Evolutionary conservation across 2,329 filamentous ascomycete genomes (phyloP).

Genomic region (Cadophora sp.): DNA sequence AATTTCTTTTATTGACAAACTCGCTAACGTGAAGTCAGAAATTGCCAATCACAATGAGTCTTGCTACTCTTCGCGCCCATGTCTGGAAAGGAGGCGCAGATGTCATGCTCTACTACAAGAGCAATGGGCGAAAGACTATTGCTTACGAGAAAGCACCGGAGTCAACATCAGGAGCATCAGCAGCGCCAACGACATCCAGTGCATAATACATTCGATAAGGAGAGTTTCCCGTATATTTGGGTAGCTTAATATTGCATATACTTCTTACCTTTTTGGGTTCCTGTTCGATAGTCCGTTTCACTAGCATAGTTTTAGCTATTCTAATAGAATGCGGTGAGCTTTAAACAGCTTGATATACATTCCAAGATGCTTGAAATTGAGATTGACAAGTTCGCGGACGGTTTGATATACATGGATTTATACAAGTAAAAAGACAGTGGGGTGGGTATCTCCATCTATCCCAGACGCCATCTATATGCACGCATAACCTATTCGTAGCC

Average conservation of each 20-base stretch:
- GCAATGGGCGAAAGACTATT: conserved; percentile 71
- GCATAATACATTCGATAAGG: conserved; percentile 14
- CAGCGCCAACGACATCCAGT: conserved; percentile 19
- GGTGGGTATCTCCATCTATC: conserved; percentile 12
- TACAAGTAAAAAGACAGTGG: conserved; percentile 12
- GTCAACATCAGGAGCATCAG: conserved; percentile 17
- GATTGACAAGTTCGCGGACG: not conserved
- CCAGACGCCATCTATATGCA: conserved; percentile 36
- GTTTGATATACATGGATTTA: conserved; percentile 6
- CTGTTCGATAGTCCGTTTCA: conserved; percentile 1
- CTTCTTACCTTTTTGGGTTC: conserved; percentile 2
- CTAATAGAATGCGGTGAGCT: conserved; percentile 4
- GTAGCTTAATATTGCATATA: conserved; percentile 18
- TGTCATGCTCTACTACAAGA: conserved; percentile 87
- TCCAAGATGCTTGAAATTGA: not conserved
- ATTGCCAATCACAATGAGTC: conserved; percentile 83
- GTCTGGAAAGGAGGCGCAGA: conserved; percentile 97
- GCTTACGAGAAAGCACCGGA: conserved; percentile 29
- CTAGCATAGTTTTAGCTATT: conserved; percentile 6
- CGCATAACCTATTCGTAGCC: not conserved
- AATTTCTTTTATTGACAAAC: conserved; percentile 12
- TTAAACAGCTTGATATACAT: not conserved
- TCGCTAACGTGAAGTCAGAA: conserved; percentile 39
- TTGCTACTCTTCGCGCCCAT: conserved; percentile 91
- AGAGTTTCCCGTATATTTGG: conserved; percentile 9